phyloP scores from a whole-genome alignment of 176 grass and related monocot genomes.

The Avena sativa region DNA sequence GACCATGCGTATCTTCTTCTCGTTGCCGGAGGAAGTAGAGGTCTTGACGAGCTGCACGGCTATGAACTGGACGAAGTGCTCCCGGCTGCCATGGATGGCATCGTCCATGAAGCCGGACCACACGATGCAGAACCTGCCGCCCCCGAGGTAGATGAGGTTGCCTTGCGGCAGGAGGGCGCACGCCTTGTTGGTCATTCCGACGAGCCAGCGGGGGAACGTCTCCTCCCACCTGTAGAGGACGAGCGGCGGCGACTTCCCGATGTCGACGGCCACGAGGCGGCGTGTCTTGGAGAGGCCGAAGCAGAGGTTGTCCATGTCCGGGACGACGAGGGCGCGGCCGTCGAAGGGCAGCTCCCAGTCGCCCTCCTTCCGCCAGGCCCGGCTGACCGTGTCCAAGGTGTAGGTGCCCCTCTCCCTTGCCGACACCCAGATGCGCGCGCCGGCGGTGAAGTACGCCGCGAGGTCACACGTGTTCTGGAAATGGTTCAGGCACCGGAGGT shows the following conservation, averaged over 20 bases:
- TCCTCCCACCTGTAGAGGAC: background rate
- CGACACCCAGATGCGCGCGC: conserved; percentile 10
- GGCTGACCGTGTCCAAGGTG: background rate
- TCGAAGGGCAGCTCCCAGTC: background rate
- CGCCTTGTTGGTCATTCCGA: background rate
- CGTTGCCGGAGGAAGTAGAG: background rate
- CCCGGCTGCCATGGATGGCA: background rate
- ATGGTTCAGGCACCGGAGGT: too few relatives aligned
- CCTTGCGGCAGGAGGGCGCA: background rate
- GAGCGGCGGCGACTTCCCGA: background rate
- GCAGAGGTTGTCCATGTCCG: background rate
- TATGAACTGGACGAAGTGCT: background rate
- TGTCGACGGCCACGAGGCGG: background rate
- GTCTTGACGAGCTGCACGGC: background rate
- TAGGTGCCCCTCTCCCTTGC: background rate
- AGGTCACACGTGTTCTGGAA: background rate
- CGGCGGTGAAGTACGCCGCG: background rate
- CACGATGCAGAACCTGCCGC: background rate
- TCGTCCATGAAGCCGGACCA: background rate
- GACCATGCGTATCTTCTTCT: background rate
- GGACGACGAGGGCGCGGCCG: background rate
- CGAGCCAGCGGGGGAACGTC: background rate
- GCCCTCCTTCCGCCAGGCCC: conserved; percentile 11
- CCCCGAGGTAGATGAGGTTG: background rate
- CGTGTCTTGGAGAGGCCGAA: background rate